Evolutionary conservation across 1,284 basidiomycete genomes (phyloP), one percentile per base, ranked within the genome.

Genomic region (Agaricales sp.): DNA sequence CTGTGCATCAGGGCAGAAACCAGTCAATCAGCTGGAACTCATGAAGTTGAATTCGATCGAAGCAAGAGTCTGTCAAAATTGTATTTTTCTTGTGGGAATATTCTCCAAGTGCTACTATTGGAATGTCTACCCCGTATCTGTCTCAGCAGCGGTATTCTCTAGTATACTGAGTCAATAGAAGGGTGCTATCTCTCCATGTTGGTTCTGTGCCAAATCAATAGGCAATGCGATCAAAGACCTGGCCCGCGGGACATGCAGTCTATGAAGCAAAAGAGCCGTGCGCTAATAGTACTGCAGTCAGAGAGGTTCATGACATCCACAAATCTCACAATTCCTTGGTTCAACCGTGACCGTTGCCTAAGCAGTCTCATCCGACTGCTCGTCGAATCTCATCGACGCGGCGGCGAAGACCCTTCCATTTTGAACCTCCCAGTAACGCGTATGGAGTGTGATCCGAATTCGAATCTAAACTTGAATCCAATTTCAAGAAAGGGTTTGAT

Each of bases 81-180:
- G n/a, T n/a, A n/a, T n/a, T n/a, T n/a, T n/a, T n/a, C n/a, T n/a
- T n/a, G n/a, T n/a, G n/a, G n/a, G n/a, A n/a, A n/a, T n/a, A n/a
- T n/a, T n/a, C n/a, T n/a, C n/a, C n/a, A n/a, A n/a, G n/a, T n/a
- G n/a, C n/a, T n/a, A n/a, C n/a, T n/a, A n/a, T n/a, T 4, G 46
- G 21, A 11, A 68, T 90, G 73, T 90, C 55, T 71, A 80, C 86
- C 85, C 75, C 87, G 87, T 88, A 90, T 90, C 87, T 90, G 87
- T 90, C 87, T 78, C 30, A 35, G 8, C 30, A 35, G 30, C 30
- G 30, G 30, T n/a, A 35, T 8, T 35, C 30, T 35, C 30, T 35
- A 35, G 30, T 35, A 8, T 35, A n/a, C 11, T 35, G 30, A 35
- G 30, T 35, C 30, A 35, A 35, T 35, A 35, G 30, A n/a, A 35